Evolutionary conservation across 805 yeast species (phyloP).

Genomic region (Suhomyces xylopsoci): DNA sequence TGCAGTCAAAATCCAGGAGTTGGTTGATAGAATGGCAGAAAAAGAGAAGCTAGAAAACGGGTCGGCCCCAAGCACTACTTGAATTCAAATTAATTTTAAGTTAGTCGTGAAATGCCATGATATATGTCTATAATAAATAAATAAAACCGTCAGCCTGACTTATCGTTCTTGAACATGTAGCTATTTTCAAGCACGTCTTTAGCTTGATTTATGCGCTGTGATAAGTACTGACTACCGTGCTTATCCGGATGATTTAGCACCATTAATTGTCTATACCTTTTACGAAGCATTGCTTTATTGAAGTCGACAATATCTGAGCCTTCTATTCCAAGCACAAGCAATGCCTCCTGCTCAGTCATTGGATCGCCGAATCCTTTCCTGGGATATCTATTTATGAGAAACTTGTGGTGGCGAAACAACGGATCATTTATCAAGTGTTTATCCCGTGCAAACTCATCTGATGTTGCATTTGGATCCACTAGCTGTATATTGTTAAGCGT

Average conservation of each 20-base stretch:
- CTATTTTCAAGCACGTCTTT: constrained; percentile 40
- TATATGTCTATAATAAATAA: neutral
- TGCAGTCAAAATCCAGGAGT: neutral
- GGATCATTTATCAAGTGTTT: constrained; percentile 6
- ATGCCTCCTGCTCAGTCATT: constrained; percentile 45
- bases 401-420: constrained; percentile 12
- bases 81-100: neutral
- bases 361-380: constrained; percentile 29
- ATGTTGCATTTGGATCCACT: neutral
- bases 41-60: neutral
- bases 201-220: constrained; percentile 44
- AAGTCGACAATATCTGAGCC: constrained; percentile 34
- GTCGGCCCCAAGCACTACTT: neutral
- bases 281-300: constrained; percentile 23
- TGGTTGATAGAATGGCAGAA: neutral
- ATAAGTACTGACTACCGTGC: constrained; percentile 37
- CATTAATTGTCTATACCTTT: constrained; percentile 38
- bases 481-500: constrained; percentile 26
- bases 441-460: constrained; percentile 3
- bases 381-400: constrained; percentile 17
- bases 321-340: constrained; percentile 38
- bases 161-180: constrained; percentile 26
- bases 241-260: constrained; percentile 43
- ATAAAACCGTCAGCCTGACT: neutral
- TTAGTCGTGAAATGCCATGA: neutral